Evolutionary conservation across 352 stramenopile genomes (phyloP), one percentile per base, ranked within the genome.

Genomic region (Phytophthora pseudosyringae): DNA sequence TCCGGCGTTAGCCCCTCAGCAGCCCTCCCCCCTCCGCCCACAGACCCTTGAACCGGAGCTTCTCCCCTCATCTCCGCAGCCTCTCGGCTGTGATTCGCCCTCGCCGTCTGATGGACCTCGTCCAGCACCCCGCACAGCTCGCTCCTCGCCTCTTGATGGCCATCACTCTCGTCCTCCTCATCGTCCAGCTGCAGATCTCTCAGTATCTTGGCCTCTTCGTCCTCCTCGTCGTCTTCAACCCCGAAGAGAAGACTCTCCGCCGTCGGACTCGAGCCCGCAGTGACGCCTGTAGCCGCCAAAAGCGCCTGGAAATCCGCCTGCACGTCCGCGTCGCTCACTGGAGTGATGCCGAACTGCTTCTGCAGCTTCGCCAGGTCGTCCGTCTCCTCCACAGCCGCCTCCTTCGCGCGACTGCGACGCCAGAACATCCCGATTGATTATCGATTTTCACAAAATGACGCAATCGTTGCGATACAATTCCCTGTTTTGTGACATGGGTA

Each of bases 261-360:
- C 31, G 59, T 76, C 15, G 75, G 78, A 73, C 80, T 89, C 29
- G 77, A 53, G 28, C 58, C 48, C 12, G 46, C 53, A 16, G 39
- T 33, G 49, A 39, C 39, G 18, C 28, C 53, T 4, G 32, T 43
- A 21, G 49, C 69, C 12, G 71, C 74, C 33, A 93, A 71, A 15
- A 94, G 73, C 66, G 71, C 63, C 48, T 76, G 67, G 25, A 93
- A 80, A 41, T 94, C 86, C 36, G 59, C 70, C 62, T 92, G 69
- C 16, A 94, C 81, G 44, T 94, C 82, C 40, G 77, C 80, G 55
- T 93, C 83, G 18, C 59, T 83, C 47, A 92, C 71, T 31, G 80
- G 71, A 32, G 78, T 83, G 67, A 94, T 93, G 5, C 86, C 83
- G 53, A 94, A 91, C 73, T 93, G 79, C 13, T 80, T 75, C 72